phyloP scores from a whole-genome alignment of 1,284 basidiomycete species.

The Moniliella sp. region DNA sequence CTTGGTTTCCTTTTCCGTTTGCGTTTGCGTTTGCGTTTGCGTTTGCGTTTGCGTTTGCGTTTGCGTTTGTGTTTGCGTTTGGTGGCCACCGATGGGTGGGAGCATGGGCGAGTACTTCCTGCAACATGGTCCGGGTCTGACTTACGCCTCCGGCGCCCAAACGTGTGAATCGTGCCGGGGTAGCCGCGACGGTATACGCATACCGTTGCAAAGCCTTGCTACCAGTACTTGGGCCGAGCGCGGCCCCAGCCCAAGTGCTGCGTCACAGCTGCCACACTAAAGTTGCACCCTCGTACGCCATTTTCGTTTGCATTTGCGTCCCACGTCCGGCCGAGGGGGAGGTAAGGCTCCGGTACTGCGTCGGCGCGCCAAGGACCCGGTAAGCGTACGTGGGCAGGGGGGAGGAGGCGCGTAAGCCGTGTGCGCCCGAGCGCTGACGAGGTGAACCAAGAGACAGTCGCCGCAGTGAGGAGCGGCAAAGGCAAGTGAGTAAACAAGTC shows the following conservation, averaged over 20 bases:
- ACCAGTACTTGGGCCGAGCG: constrained; percentile 5
- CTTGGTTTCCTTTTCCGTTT: too few relatives aligned
- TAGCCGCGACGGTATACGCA: constrained; percentile 8
- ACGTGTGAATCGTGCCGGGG: constrained; percentile 6
- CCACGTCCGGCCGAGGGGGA: not conserved
- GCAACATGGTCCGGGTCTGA: too few relatives aligned
- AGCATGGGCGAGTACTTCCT: too few relatives aligned
- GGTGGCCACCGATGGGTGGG: too few relatives aligned
- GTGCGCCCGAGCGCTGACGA: constrained; percentile 6
- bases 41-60: too few relatives aligned
- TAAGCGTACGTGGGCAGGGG: constrained; percentile 2
- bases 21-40: too few relatives aligned
- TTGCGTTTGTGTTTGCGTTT: too few relatives aligned
- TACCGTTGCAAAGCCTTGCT: constrained; percentile 8
- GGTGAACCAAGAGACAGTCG: constrained; percentile 12
- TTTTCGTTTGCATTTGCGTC: not conserved
- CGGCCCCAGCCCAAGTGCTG: constrained; percentile 4
- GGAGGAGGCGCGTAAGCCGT: constrained; percentile 8
- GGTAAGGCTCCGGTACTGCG: not conserved
- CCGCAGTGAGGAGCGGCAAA: constrained; percentile 7
- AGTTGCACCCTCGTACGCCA: constrained; percentile 4
- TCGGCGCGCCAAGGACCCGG: not conserved
- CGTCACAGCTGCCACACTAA: constrained; percentile 5
- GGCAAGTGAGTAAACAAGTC: constrained; percentile 9
- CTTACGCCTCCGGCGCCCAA: too few relatives aligned